These are phyloP conservation scores for Penicillium ochrochloron DNA, from an alignment of 495 filamentous ascomycete genomes.

Conservation along the genomic window DNA sequence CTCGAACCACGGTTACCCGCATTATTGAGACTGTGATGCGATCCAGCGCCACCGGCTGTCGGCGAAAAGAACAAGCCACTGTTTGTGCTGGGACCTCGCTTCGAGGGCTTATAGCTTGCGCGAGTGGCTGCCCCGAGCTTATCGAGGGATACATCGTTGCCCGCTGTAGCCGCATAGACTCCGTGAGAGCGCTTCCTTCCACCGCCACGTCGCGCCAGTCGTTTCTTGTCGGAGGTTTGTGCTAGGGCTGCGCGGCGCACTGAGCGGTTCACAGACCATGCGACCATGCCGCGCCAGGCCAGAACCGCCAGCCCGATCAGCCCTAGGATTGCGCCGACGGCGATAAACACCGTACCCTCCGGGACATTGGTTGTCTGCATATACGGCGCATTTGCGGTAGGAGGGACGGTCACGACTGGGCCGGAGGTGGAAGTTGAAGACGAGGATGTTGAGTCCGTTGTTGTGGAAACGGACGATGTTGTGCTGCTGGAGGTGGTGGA, in stretches of 20 bases:
- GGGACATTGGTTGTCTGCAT: conserved; percentile 93
- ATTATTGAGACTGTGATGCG: conserved; percentile 26
- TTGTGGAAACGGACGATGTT: conserved; percentile 33
- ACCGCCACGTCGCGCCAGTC: conserved; percentile 56
- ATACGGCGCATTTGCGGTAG: conserved; percentile 84
- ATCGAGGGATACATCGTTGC: conserved; percentile 62
- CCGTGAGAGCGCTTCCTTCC: conserved; percentile 45
- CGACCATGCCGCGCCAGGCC: conserved; percentile 85
- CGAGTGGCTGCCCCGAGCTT: conserved; percentile 50
- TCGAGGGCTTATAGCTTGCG: conserved; percentile 42
- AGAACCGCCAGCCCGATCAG: conserved; percentile 79
- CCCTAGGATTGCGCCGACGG: conserved; percentile 84
- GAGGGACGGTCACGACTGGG: conserved; percentile 68
- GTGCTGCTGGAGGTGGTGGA: conserved; percentile 25
- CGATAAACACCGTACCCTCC: conserved; percentile 96
- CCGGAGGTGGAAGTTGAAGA: conserved; percentile 33
- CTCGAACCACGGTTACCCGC: conserved; percentile 60
- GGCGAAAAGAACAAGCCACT: conserved; percentile 90
- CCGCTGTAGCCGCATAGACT: conserved; percentile 38
- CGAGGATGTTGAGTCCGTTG: conserved; percentile 35
- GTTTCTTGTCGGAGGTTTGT: conserved; percentile 73
- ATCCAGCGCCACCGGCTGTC: conserved; percentile 66
- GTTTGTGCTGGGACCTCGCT: conserved; percentile 52
- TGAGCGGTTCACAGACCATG: conserved; percentile 89
- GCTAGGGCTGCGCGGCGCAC: conserved; percentile 76